phyloP scores from a whole-genome alignment of 257 asterid species.

The Solanum sparsipilum region DNA sequence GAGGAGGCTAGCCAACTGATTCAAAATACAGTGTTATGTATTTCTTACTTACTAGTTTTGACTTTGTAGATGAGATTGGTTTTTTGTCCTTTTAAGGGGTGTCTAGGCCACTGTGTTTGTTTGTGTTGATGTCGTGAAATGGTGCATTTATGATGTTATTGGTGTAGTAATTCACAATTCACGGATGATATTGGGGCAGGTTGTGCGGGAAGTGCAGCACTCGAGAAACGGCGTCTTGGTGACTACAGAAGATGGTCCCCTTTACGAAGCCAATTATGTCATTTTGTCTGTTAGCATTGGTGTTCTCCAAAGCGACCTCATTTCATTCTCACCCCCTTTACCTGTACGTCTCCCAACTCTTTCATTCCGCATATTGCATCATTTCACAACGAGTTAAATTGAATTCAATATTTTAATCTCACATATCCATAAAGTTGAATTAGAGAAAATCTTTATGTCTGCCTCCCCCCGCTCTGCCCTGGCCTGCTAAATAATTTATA shows the following conservation, averaged over 20 bases:
- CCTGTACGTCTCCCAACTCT: slow-evolving; percentile 40
- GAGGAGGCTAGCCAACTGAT: neutral
- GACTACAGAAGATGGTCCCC: slow-evolving; percentile 72
- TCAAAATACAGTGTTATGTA: neutral
- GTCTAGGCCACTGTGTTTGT: neutral
- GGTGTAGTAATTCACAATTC: slow-evolving; percentile 2
- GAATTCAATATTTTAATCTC: neutral
- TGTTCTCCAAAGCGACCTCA: slow-evolving; percentile 79
- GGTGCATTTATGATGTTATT: slow-evolving; percentile 12
- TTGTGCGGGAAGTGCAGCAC: slow-evolving; percentile 77
- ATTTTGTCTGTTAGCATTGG: slow-evolving; percentile 87
- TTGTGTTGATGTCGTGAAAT: neutral
- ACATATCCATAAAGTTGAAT: neutral
- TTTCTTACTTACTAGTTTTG: slow-evolving; percentile 14
- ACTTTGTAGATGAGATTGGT: slow-evolving; percentile 1
- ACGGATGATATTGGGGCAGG: slow-evolving; percentile 44
- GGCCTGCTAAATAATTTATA: neutral
- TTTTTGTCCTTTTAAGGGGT: neutral
- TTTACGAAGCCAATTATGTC: slow-evolving; percentile 80
- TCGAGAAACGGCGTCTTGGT: slow-evolving; percentile 72
- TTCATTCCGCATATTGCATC: neutral
- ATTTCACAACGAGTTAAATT: neutral
- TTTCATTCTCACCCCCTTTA: slow-evolving; percentile 60
- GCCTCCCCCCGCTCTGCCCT: neutral
- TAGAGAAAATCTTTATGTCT: neutral